phyloP scores from a whole-genome alignment of 2,329 filamentous ascomycete species.

The Bretziella fagacearum region DNA sequence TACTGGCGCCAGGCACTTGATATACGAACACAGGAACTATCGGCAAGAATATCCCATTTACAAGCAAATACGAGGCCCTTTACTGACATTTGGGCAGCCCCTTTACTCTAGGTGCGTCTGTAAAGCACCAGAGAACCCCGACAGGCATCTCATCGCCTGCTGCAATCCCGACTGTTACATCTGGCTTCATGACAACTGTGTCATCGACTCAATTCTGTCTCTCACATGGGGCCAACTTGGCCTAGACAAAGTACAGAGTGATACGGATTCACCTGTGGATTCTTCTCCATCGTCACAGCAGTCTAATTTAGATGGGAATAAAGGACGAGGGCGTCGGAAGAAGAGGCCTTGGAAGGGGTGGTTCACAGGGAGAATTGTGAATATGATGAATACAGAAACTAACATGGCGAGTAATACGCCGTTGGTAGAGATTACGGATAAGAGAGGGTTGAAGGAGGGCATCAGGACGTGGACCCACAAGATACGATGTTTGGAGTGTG shows the following conservation, averaged over 20 bases:
- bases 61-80: no score
- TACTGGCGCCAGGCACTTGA: constrained; percentile 51
- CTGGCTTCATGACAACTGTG: constrained; percentile 48
- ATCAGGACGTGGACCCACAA: constrained; percentile 37
- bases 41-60: no score
- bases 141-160: constrained; percentile 42
- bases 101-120: constrained; percentile 42
- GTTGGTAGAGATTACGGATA: constrained; percentile 34
- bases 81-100: no score
- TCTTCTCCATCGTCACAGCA: no score
- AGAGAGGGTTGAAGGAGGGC: constrained; percentile 32
- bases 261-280: no score
- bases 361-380: constrained; percentile 32
- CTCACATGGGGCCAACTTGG: constrained; percentile 34
- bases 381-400: not conserved
- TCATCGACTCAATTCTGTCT: constrained; percentile 37
- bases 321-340: no score
- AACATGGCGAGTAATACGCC: constrained; percentile 20
- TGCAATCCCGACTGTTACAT: constrained; percentile 35
- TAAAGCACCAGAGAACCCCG: constrained; percentile 42
- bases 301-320: no score
- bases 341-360: constrained; percentile 33
- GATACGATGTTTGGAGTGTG: constrained; percentile 34
- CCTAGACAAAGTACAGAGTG: constrained; percentile 30
- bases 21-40: constrained; percentile 37